A percentile compares a stretch with the other conserved stretches of the same genome.
Evolutionary conservation across 2,329 filamentous ascomycete species (phyloP).

Genomic region (Hymenoscyphus infarciens): DNA sequence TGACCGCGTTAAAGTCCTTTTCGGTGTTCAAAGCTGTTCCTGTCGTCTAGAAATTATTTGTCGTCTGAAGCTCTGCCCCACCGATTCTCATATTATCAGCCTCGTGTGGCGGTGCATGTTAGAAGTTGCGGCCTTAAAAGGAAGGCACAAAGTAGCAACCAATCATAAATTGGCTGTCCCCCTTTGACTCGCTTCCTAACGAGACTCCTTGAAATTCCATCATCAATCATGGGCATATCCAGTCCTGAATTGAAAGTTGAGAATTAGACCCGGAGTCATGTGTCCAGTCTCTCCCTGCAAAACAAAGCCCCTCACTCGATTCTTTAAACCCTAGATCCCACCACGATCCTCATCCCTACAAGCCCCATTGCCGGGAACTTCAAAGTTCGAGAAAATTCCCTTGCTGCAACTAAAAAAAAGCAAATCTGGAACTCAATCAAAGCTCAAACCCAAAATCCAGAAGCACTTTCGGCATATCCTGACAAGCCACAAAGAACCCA

Average conservation of each 20-base stretch:
- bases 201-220: neutral
- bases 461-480: neutral
- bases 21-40: neutral
- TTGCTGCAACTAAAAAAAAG: neutral
- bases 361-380: neutral
- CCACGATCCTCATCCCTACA: neutral
- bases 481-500: neutral
- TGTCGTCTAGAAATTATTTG: neutral
- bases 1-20: neutral
- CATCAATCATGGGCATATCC: no score
- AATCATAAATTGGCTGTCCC: neutral
- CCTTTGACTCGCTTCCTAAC: neutral
- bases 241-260: no score
- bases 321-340: no score
- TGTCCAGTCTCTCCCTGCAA: no score
- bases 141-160: no score
- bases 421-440: neutral
- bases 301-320: no score
- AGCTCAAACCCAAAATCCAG: neutral
- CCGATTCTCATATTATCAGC: neutral
- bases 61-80: neutral
- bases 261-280: no score
- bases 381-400: neutral
- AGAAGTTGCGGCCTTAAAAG: neutral
- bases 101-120: neutral